phyloP scores from a whole-genome alignment of 805 yeast species.

The Candida endomychidarum region DNA sequence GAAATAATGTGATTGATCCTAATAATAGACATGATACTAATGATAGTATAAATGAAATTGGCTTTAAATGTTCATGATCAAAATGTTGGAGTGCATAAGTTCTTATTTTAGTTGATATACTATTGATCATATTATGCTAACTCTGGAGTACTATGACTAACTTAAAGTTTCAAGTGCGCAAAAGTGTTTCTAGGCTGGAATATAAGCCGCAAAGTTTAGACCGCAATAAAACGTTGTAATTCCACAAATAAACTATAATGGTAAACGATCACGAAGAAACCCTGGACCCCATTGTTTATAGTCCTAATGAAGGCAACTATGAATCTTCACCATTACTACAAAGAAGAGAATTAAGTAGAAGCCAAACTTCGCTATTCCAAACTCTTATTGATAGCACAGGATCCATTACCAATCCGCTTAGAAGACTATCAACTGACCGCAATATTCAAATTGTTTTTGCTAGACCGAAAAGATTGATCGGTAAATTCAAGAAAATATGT shows the following conservation, averaged over 20 bases:
- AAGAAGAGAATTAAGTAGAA: background rate
- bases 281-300: background rate
- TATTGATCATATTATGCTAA: slow-evolving; percentile 8
- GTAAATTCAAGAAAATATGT: slow-evolving; percentile 28
- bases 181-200: no score
- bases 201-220: no score
- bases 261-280: no score
- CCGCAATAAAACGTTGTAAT: no score
- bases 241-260: no score
- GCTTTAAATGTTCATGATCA: slow-evolving; percentile 33
- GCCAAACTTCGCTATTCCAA: slow-evolving; percentile 4
- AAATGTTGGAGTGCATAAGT: background rate
- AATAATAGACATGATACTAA: slow-evolving; percentile 67
- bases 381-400: slow-evolving; percentile 8
- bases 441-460: slow-evolving; percentile 5
- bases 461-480: slow-evolving; percentile 37
- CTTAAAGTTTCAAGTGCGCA: no score
- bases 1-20: slow-evolving; percentile 81
- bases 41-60: slow-evolving; percentile 55
- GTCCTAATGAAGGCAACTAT: background rate
- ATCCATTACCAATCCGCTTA: slow-evolving; percentile 8
- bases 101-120: slow-evolving; percentile 6
- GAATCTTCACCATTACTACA: background rate
- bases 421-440: slow-evolving; percentile 9
- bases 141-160: no score